Percentiles rank a stretch among this genome's conserved stretches.
Conservation (phyloP, 352 stramenopile species). For the Hyaloperonospora arabidopsidis region DNA sequence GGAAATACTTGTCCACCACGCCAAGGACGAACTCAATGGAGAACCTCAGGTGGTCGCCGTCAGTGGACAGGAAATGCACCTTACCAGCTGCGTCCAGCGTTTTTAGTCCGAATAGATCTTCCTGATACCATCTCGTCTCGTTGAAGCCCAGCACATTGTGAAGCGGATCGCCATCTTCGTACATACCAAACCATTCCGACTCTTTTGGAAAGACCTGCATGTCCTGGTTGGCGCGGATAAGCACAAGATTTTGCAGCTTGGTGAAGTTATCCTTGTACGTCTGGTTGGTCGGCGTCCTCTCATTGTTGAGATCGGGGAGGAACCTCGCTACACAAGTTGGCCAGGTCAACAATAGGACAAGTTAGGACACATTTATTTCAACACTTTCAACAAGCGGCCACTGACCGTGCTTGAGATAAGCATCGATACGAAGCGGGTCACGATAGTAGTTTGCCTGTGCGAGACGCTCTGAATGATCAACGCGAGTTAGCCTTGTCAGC, state of each 20-base stretch:
- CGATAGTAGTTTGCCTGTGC: constrained; percentile 93
- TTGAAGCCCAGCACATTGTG: constrained; percentile 78
- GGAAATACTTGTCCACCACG: constrained; percentile 81
- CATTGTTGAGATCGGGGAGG: constrained; percentile 88
- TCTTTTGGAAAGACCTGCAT: constrained; percentile 86
- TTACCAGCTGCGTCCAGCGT: constrained; percentile 83
- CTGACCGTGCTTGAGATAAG: constrained; percentile 62
- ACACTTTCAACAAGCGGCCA: not conserved
- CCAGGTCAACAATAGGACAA: not conserved
- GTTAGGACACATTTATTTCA: not conserved
- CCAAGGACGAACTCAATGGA: constrained; percentile 68
- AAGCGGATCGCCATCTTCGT: constrained; percentile 65
- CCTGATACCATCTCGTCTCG: constrained; percentile 88
- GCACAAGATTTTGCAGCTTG: constrained; percentile 80
- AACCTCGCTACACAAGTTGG: constrained; percentile 44
- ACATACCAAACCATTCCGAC: constrained; percentile 84
- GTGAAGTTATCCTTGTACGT: constrained; percentile 87
- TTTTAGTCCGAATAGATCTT: constrained; percentile 88
- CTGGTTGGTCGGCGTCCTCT: constrained; percentile 59
- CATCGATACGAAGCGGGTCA: constrained; percentile 67
- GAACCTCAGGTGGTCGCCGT: constrained; percentile 89
- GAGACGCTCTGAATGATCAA: constrained; percentile 39
- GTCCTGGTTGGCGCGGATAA: constrained; percentile 85
- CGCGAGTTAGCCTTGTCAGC: constrained; percentile 4
- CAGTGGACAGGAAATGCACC: constrained; percentile 84